Conservation (phyloP, 495 filamentous ascomycete species). For the Aspergillus saccharolyticus region DNA sequence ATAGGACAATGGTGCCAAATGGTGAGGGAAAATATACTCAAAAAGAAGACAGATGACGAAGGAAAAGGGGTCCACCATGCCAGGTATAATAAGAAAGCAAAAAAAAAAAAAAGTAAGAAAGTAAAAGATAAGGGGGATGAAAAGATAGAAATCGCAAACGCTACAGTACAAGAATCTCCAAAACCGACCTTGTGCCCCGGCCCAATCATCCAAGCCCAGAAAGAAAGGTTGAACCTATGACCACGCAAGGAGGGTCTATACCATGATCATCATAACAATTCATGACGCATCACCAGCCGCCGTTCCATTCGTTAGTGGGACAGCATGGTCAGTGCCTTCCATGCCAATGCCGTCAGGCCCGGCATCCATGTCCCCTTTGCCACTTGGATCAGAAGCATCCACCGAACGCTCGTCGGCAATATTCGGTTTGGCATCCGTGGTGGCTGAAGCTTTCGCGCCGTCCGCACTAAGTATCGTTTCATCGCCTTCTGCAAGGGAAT, state of each 20-base stretch:
- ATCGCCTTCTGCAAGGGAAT: conserved; percentile 31
- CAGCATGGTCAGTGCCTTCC: conserved; percentile 12
- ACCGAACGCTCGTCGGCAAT: conserved; percentile 17
- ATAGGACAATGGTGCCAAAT: conserved; percentile 2
- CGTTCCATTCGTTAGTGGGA: conserved; percentile 34
- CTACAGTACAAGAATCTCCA: conserved; percentile 10
- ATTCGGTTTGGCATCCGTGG: conserved; percentile 18
- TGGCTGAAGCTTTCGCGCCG: conserved; percentile 20
- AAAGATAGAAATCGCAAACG: background rate
- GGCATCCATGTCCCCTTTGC: conserved; percentile 8
- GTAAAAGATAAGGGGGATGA: background rate
- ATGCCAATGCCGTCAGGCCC: conserved; percentile 4
- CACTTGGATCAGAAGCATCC: conserved; percentile 15
- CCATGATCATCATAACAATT: conserved; percentile 14
- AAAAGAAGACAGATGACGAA: conserved; percentile 7
- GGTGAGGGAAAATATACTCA: background rate
- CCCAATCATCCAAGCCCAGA: background rate
- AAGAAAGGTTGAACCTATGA: background rate
- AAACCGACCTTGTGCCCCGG: background rate
- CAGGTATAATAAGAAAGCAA: background rate
- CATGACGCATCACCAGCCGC: conserved; percentile 21
- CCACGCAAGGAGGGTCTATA: background rate
- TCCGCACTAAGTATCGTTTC: conserved; percentile 18
- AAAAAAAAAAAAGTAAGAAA: conserved; percentile 1
- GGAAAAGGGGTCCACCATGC: background rate